phyloP scores from a whole-genome alignment of 108 stramenopile species.

The Cyclostephanos tholiformis region DNA sequence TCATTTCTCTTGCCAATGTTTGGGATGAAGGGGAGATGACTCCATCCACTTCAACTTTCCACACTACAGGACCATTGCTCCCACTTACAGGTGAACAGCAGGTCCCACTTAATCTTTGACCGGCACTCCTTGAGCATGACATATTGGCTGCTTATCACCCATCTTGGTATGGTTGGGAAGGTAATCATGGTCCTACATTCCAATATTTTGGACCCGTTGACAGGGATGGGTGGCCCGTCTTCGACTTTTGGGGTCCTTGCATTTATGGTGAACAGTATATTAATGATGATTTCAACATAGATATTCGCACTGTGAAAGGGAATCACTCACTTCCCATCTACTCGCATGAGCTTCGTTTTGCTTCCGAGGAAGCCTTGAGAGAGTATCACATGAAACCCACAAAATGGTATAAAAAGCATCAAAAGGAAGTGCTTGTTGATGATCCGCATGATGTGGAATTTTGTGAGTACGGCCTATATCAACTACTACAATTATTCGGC shows the following conservation, averaged over 20 bases:
- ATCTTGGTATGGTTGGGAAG: slow-evolving; percentile 16
- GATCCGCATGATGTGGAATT: neutral
- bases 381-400: slow-evolving; percentile 7
- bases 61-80: slow-evolving; percentile 17
- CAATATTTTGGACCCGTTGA: neutral
- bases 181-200: slow-evolving; percentile 11
- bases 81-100: neutral
- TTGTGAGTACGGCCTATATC: neutral
- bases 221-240: neutral
- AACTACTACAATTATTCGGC: too few species aligned
- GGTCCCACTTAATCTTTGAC: slow-evolving; percentile 20
- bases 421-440: too few species aligned
- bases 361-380: slow-evolving; percentile 18
- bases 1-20: slow-evolving; percentile 14
- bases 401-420: slow-evolving; percentile 6
- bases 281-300: neutral
- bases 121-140: slow-evolving; percentile 1
- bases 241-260: neutral
- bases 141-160: slow-evolving; percentile 6
- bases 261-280: slow-evolving; percentile 23
- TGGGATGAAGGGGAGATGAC: slow-evolving; percentile 13
- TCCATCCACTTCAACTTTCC: neutral
- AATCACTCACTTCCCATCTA: slow-evolving; percentile 28
- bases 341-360: slow-evolving; percentile 23
- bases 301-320: neutral